Conservation (phyloP, 1,139 yeast species). For the Suhomyces bolitotheri region DNA sequence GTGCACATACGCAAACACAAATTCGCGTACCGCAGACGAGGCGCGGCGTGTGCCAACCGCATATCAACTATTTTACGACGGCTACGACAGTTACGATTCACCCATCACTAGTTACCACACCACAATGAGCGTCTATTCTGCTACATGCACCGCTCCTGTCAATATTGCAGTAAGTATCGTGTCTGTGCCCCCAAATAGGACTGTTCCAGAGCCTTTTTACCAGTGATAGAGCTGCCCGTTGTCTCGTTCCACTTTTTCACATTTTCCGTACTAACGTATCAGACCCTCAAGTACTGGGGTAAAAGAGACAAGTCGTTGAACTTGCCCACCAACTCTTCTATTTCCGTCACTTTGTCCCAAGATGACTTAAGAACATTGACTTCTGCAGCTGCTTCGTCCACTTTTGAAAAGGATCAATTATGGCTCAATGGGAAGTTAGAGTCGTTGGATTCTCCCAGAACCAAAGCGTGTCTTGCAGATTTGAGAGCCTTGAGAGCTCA, state of each 20-base stretch:
- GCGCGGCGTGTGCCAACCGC: constrained; percentile 7
- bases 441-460: constrained; percentile 64
- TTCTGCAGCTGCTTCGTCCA: constrained; percentile 70
- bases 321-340: constrained; percentile 92
- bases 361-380: constrained; percentile 88
- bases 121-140: constrained; percentile 54
- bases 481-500: constrained; percentile 64
- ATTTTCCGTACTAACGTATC: no score
- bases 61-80: constrained; percentile 6
- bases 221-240: no score
- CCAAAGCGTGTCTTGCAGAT: constrained; percentile 77
- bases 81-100: constrained; percentile 3
- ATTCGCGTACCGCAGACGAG: constrained; percentile 3
- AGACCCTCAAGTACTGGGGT: constrained; percentile 98
- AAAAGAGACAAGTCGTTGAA: constrained; percentile 85
- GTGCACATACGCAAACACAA: no score
- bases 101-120: not conserved
- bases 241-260: no score
- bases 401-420: constrained; percentile 63
- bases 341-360: constrained; percentile 90
- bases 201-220: not conserved
- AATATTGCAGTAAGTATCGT: constrained; percentile 77
- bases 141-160: constrained; percentile 94
- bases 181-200: no score
- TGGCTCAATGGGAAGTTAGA: constrained; percentile 83